Base-by-base conservation (phyloP, 768 basidiomycete genomes). In the Trametes sanguinea region DNA sequence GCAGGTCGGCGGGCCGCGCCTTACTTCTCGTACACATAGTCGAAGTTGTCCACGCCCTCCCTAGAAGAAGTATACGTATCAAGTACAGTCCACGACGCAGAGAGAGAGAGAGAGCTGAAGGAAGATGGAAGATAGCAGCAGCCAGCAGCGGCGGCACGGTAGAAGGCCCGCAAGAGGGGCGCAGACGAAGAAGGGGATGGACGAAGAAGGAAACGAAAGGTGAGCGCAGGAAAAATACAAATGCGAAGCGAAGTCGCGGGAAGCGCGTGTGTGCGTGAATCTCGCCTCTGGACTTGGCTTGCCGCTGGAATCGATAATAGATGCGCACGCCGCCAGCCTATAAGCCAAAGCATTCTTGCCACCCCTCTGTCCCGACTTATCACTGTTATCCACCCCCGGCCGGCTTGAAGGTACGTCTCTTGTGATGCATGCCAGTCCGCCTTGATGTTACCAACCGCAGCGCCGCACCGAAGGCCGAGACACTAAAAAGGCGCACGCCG, bases 21-120 rank as follows among this genome's bases (percentile, higher is more conserved):
- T 56, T 43, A 56, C 22, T 47, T 56, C 33, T 56, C 54, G 44
- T 56, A 56, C 44, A 56, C 54, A 56, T 56, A 56, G 45, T 56
- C 54, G 54, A 56, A 57, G 56, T 58, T 58, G 55, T 63, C 62
- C 45, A 63, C 62, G 46, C 62, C 62, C 37, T 63, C 62, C 62
- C 62, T 63, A 35, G 54, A 51, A 35, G 33, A 51, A 63, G 46
- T 42, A 35, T 13, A 51, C 29, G 11, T 33, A 62, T 56, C 50
- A 58, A 58, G 43, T 30, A 50, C 51, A 0, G 54, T 33, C 54
- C 45, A 17, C 14, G 17, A 48, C 22, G 37, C 22, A 45, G 32
- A 16, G 22, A 11, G 16, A 35, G 13, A 22, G 10, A 10, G 11
- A 29, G 16, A 42, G 48, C 32, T 33, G 16, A 43, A 16, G 10